These are phyloP conservation scores for Daldinia childiae DNA, from an alignment of 495 filamentous ascomycete genomes.

Conservation along the genomic window DNA sequence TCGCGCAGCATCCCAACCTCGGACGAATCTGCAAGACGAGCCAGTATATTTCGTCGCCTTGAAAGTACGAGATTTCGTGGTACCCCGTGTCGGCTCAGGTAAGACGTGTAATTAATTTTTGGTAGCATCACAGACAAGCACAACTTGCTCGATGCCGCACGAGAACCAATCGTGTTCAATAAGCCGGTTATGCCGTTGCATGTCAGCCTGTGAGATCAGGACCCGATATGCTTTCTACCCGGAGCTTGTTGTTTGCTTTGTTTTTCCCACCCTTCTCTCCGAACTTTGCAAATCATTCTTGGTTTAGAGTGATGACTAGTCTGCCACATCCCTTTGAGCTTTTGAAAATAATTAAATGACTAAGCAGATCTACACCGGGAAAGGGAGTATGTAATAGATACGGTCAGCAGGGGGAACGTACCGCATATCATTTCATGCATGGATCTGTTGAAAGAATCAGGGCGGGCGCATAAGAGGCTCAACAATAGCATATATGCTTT, in stretches of 20 bases:
- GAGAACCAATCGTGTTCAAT: constrained; percentile 21
- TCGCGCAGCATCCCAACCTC: constrained; percentile 33
- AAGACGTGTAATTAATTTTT: constrained; percentile 38
- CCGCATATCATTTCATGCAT: constrained; percentile 10
- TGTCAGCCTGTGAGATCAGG: constrained; percentile 34
- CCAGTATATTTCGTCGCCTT: constrained; percentile 12
- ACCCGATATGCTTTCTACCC: constrained; percentile 34
- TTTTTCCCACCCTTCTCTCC: constrained; percentile 1
- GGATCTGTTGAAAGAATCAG: not conserved
- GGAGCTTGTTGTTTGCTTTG: constrained; percentile 21
- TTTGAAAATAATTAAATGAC: not conserved
- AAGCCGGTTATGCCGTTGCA: constrained; percentile 25
- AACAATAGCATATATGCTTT: constrained; percentile 10
- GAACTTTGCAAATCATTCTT: not conserved
- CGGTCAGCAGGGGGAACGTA: constrained; percentile 18
- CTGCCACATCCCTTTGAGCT: not conserved
- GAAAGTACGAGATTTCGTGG: constrained; percentile 37
- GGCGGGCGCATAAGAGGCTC: constrained; percentile 1
- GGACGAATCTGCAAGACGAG: constrained; percentile 30
- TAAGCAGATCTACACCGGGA: constrained; percentile 11
- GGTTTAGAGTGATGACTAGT: constrained; percentile 1
- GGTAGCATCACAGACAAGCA: constrained; percentile 33
- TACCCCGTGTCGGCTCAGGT: constrained; percentile 39
- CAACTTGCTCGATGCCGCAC: constrained; percentile 6
- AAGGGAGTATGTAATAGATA: constrained; percentile 1